These are phyloP conservation scores for Fusarium coicis DNA, from an alignment of 2,329 filamentous ascomycete species.

Conservation along the genomic window DNA sequence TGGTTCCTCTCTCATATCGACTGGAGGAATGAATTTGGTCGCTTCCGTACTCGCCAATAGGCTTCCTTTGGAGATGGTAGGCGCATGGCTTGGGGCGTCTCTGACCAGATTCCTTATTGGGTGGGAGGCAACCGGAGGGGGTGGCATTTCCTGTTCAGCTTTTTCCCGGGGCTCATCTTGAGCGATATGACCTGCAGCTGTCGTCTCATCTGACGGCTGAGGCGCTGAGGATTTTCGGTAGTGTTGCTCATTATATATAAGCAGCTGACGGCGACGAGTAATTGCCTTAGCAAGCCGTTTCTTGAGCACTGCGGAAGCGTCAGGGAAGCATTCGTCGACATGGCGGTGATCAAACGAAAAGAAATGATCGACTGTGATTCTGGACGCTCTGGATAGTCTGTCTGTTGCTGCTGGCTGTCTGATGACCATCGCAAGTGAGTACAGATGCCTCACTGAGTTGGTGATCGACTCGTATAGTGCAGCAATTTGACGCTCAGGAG, in stretches of 20 bases:
- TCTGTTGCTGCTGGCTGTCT: background rate
- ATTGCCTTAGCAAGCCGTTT: background rate
- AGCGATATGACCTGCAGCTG: accelerated
- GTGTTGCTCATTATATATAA: background rate
- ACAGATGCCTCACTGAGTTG: background rate
- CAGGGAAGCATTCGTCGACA: background rate
- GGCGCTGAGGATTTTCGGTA: background rate
- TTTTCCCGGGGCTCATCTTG: background rate
- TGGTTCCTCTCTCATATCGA: background rate
- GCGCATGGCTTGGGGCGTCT: background rate
- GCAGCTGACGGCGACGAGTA: background rate
- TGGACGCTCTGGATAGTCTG: background rate
- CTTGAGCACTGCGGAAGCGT: accelerated
- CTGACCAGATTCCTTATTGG: no score
- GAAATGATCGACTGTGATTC: background rate
- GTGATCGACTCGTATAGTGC: background rate
- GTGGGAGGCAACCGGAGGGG: background rate
- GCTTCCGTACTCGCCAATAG: background rate
- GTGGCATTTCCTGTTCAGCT: background rate
- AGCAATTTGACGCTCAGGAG: background rate
- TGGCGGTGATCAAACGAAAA: background rate
- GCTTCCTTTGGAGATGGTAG: background rate
- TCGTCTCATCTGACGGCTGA: background rate
- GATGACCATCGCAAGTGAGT: background rate
- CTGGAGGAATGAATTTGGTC: background rate